Evolutionary conservation across 108 stramenopile species (phyloP), one percentile per base, ranked within the genome.

Genomic region (Chaetoceros tenuissimus): DNA sequence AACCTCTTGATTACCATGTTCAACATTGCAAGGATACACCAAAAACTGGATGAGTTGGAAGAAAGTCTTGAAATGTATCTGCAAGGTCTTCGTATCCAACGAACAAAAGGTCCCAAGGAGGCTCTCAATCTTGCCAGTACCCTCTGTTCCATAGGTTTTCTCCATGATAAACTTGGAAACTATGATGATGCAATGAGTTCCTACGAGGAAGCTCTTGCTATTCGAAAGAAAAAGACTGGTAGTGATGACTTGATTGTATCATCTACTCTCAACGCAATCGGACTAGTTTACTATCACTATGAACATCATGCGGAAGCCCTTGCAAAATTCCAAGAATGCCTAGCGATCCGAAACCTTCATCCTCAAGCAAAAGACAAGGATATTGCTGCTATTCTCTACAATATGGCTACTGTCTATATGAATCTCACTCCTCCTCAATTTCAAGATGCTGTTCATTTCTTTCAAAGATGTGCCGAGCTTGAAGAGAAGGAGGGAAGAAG

Each of bases 221-320:
- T 74, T 30, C 64, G 73, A 28, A 69, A 70, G 23, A 70, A 74
- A 58, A 74, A 74, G 31, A 70, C 66, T 55, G 73, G 73, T 26
- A 44, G 66, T 19, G 64, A 70, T 44, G 65, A 74, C 28, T 25
- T 70, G 16, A 59, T 64, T 24, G 68, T 74, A 8, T 66, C 67
- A 27, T 66, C 73, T 10, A 70, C 73, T 3, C 73, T 74, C n/a
- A 55, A 51, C 44, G 69, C 69, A 22, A 40, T 74, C 5, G 73
- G 73, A 30, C 64, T 60, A 30, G 27, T 74, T n/a, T 74, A 74
- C 54, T 66, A 65, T 53, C 51, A 66, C n/a, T 43, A 69, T 25
- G 63, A 62, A 29, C 64, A 50, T 24, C 61, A 74, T 46, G 73
- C 69, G 40, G 69, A 70, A 48, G 64, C 73, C 27, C 66, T 74